A percentile compares a stretch with the other conserved stretches of the same genome.
Evolutionary conservation across 2,329 filamentous ascomycete genomes (phyloP).

Genomic region (Clarireedia paspali): DNA sequence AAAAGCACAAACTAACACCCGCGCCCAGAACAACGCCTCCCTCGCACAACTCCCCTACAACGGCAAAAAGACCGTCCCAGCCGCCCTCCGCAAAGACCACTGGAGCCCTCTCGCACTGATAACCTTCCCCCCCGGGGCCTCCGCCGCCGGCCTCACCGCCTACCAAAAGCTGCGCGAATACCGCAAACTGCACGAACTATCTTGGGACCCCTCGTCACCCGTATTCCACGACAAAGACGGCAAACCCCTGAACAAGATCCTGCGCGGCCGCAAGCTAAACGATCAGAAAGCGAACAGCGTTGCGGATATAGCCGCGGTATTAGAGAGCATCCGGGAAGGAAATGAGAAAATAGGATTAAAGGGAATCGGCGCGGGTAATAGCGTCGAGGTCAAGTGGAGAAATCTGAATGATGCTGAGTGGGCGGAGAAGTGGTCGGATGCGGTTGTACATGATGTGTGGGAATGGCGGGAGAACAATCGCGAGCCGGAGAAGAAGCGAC

Average conservation of each 20-base stretch:
- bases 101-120: slow-evolving; percentile 56
- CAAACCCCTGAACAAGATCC: slow-evolving; percentile 16
- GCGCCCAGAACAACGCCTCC: slow-evolving; percentile 35
- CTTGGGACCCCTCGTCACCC: slow-evolving; percentile 38
- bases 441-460: slow-evolving; percentile 27
- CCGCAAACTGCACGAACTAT: slow-evolving; percentile 52
- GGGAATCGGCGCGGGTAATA: background rate
- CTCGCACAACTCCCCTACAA: slow-evolving; percentile 55
- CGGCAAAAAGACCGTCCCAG: slow-evolving; percentile 58
- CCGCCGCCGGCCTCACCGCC: slow-evolving; percentile 48
- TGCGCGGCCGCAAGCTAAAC: slow-evolving; percentile 46
- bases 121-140: slow-evolving; percentile 45
- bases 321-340: slow-evolving; percentile 3
- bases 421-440: slow-evolving; percentile 30
- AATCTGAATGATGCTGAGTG: slow-evolving; percentile 32
- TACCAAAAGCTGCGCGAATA: slow-evolving; percentile 60
- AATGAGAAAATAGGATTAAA: slow-evolving; percentile 8
- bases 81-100: slow-evolving; percentile 58
- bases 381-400: slow-evolving; percentile 29
- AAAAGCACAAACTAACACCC: background rate
- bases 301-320: slow-evolving; percentile 50
- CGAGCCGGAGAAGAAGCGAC: background rate
- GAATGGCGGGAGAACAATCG: background rate
- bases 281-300: slow-evolving; percentile 54
- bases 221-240: background rate